Base-by-base conservation (phyloP, 2,329 filamentous ascomycete genomes). In the Endothia cerciana region DNA sequence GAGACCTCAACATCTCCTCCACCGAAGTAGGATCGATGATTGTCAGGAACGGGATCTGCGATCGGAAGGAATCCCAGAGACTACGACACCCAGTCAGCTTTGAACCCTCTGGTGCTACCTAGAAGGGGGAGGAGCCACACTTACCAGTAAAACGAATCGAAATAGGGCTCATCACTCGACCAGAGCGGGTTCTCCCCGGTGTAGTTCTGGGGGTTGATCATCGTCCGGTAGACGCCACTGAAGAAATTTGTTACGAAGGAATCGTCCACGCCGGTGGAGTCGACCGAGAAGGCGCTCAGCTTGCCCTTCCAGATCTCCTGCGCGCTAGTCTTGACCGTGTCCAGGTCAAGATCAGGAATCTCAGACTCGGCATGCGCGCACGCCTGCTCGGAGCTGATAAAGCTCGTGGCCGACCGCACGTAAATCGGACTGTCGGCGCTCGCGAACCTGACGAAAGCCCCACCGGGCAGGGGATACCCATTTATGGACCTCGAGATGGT, bases 151-250 rank as follows among this genome's bases (percentile, higher is more conserved):
- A 89, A 91, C 0, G 88, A 91, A 74, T 92, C 90, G 72, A 89
- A 92, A 71, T 92, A 92, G 0, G 89, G 89, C 73, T 91, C 89
- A 1, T 79, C 79, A 51, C 84, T 88, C 1, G 83, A 70, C 88
- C 89, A 92, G 0, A 87, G 73, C 2, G 88, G 88, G 64, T 92
- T 92, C 73, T 92, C 90, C 0, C 88, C 88, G 0, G 90, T 91
- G 70, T 91, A 91, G 71, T 92, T 90, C 71, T 92, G 89, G 2
- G 90, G 90, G 62, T 86, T 89, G 67, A 92, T 86, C 84, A 91
- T 86, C 3, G 87, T 84, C n/a, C 89, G 81, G 72, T 92, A 92
- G n/a, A 88, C 82, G 2, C 89, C 89, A 53, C 87, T 90, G 82
- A 89, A 92, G 70, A 92, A 91, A 22, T 86, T 84, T n/a, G 76